These are phyloP conservation scores for Coniferiporia sulphurascens DNA, from an alignment of 1,284 basidiomycete genomes.

Conservation along the genomic window DNA sequence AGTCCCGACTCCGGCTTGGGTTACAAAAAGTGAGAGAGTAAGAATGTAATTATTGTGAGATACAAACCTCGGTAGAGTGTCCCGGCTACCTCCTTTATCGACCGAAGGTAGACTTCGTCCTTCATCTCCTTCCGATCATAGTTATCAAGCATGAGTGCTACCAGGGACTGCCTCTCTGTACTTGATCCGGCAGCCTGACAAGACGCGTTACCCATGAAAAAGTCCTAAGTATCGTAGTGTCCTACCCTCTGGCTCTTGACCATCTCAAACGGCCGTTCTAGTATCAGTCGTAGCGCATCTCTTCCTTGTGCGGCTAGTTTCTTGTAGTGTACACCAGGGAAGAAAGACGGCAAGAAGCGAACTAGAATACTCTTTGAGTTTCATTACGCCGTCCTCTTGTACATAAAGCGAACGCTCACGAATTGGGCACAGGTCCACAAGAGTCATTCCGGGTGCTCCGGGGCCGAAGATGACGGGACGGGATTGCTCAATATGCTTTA, in stretches of 20 bases:
- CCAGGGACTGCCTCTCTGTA: background rate
- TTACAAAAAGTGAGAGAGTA: background rate
- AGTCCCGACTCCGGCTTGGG: constrained; percentile 5
- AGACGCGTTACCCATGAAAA: background rate
- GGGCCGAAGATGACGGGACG: background rate
- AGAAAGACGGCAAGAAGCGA: constrained; percentile 8
- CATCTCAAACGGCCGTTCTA: constrained; percentile 2
- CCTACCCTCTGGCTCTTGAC: background rate
- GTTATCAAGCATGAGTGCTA: constrained; percentile 3
- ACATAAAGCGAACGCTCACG: constrained; percentile 11
- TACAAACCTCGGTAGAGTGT: constrained; percentile 11
- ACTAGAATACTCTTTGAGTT: background rate
- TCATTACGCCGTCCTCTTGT: background rate
- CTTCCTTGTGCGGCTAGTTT: background rate
- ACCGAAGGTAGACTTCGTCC: background rate
- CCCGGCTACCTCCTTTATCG: constrained; percentile 4
- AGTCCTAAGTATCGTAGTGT: background rate
- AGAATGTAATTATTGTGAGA: background rate
- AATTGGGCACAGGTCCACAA: constrained; percentile 27
- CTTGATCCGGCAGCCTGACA: constrained; percentile 1
- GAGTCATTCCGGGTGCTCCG: constrained; percentile 20
- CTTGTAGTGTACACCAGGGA: constrained; percentile 7
- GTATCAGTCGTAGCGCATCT: background rate
- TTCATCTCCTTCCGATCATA: background rate
- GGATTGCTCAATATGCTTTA: constrained; percentile 18